Conservation (phyloP, 2,329 filamentous ascomycete species). For the Neospermospora avenae region DNA sequence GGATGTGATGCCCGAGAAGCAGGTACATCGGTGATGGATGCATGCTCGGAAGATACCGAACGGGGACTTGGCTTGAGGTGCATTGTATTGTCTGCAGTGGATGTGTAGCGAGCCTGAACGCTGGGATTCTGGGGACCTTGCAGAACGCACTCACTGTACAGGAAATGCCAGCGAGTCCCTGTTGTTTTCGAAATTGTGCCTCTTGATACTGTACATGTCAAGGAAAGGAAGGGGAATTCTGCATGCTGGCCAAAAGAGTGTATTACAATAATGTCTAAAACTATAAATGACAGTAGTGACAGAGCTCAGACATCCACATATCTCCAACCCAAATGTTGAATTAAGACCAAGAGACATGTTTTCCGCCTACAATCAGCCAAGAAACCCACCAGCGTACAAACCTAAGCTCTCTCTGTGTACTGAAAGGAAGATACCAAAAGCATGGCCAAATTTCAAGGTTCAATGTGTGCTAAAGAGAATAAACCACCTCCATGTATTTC, state of each 20-base stretch:
- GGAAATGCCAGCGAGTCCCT: too few species aligned
- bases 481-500: too few species aligned
- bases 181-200: not conserved
- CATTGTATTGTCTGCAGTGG: not conserved
- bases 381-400: not conserved
- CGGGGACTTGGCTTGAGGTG: not conserved
- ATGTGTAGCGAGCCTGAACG: not conserved
- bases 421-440: not conserved
- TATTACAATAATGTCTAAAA: not conserved
- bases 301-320: not conserved
- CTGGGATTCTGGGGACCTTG: not conserved
- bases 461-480: too few species aligned
- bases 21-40: not conserved
- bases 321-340: conserved; percentile 1
- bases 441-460: not conserved
- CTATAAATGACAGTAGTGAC: not conserved
- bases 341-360: not conserved
- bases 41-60: not conserved
- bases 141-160: too few species aligned
- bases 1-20: not conserved
- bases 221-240: not conserved
- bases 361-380: not conserved
- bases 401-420: too few species aligned
- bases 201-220: not conserved
- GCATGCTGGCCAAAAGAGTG: not conserved